phyloP scores from a whole-genome alignment of 2,329 filamentous ascomycete species.

The Biscogniauxia sp. region DNA sequence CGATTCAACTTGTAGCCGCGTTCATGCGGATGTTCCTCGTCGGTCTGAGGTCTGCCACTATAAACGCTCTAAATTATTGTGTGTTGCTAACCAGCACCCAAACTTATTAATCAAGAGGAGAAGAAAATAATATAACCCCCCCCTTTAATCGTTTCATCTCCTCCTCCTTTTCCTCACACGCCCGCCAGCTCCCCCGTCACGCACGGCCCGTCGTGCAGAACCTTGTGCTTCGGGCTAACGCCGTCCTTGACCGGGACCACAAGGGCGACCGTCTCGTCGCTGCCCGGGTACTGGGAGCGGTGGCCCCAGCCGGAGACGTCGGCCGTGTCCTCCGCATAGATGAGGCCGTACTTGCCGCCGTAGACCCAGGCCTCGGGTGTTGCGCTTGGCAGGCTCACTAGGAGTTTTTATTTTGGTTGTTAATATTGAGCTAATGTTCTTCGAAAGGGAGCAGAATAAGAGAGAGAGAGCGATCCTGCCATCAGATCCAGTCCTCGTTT shows the following conservation, averaged over 20 bases:
- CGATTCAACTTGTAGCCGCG: too few relatives aligned
- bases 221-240: slow-evolving; percentile 9
- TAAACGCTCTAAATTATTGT: too few relatives aligned
- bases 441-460: neutral
- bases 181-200: slow-evolving; percentile 2
- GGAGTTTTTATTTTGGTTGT: neutral
- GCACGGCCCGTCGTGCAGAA: slow-evolving; percentile 16
- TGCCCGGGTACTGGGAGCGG: slow-evolving; percentile 39
- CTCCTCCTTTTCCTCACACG: neutral
- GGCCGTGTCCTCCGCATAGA: slow-evolving; percentile 42
- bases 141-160: too few relatives aligned
- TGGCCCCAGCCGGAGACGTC: slow-evolving; percentile 41
- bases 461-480: too few relatives aligned
- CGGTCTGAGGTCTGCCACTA: too few relatives aligned
- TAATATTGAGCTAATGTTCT: too few relatives aligned
- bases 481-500: too few relatives aligned
- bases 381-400: slow-evolving; percentile 39
- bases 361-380: slow-evolving; percentile 35
- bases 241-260: slow-evolving; percentile 33
- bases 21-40: too few relatives aligned
- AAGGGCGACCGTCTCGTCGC: slow-evolving; percentile 35
- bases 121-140: too few relatives aligned
- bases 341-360: slow-evolving; percentile 40
- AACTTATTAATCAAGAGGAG: too few relatives aligned
- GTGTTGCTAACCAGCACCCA: too few relatives aligned